A percentile compares a stretch with the other conserved stretches of the same genome.
Evolutionary conservation across 352 stramenopile species (phyloP).

Genomic region (Pythium sp.): DNA sequence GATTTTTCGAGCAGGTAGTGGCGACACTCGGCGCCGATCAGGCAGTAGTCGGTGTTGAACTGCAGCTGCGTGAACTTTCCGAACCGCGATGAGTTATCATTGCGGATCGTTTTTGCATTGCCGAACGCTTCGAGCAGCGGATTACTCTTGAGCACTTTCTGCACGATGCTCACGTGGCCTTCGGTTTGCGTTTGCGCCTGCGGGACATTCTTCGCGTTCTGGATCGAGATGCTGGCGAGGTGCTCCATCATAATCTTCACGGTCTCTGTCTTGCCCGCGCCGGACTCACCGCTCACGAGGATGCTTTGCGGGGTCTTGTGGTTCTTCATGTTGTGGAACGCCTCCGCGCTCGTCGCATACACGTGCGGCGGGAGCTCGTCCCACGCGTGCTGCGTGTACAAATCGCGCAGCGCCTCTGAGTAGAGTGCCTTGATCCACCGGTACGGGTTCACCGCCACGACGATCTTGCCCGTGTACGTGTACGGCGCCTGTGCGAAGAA

Average conservation of each 20-base stretch:
- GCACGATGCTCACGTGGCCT: constrained; percentile 65
- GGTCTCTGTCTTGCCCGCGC: constrained; percentile 92
- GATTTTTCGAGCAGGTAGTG: constrained; percentile 98
- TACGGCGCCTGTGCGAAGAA: constrained; percentile 91
- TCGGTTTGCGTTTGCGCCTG: constrained; percentile 78
- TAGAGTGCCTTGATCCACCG: constrained; percentile 88
- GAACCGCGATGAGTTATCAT: constrained; percentile 95
- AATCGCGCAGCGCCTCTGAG: constrained; percentile 60
- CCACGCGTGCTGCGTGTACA: constrained; percentile 68
- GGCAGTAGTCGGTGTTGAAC: constrained; percentile 85
- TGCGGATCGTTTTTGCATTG: constrained; percentile 91
- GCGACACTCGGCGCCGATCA: constrained; percentile 87
- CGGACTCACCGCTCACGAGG: constrained; percentile 83
- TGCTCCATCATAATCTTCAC: constrained; percentile 98
- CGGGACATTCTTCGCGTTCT: constrained; percentile 36
- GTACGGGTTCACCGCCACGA: constrained; percentile 97
- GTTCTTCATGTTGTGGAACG: constrained; percentile 81
- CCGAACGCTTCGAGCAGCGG: constrained; percentile 89
- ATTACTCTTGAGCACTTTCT: constrained; percentile 90
- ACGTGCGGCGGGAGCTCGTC: constrained; percentile 85
- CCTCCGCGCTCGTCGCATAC: constrained; percentile 85
- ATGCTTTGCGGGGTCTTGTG: constrained; percentile 78
- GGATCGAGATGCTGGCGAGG: constrained; percentile 83
- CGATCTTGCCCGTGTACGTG: constrained; percentile 96
- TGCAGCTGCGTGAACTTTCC: constrained; percentile 94